phyloP scores from a whole-genome alignment of 441 rosid genomes.

The Gossypium davidsonii region DNA sequence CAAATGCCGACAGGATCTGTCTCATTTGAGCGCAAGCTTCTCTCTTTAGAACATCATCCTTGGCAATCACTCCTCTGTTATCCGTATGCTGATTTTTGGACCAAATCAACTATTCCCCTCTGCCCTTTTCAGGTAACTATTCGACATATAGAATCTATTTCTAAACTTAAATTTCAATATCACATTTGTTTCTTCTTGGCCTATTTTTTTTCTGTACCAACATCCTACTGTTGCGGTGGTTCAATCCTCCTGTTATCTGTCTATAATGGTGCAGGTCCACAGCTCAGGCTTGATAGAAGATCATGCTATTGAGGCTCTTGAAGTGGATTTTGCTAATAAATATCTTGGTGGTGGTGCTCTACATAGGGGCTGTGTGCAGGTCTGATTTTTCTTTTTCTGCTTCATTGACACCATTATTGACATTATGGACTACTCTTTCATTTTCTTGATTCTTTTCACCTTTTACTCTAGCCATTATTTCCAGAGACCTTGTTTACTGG shows the following conservation, averaged over 20 bases:
- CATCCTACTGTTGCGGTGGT: background rate
- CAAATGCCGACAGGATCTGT: constrained; percentile 53
- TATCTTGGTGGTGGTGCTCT: constrained; percentile 93
- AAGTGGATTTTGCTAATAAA: constrained; percentile 89
- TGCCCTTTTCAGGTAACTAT: constrained; percentile 62
- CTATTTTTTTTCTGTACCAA: background rate
- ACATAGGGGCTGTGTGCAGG: constrained; percentile 85
- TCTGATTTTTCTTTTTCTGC: constrained; percentile 12
- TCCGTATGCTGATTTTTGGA: constrained; percentile 62
- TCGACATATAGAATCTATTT: background rate
- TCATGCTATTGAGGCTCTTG: constrained; percentile 52
- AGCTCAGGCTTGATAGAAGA: constrained; percentile 72
- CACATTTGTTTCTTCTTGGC: background rate
- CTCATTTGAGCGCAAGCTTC: constrained; percentile 83
- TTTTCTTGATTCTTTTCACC: constrained; percentile 7
- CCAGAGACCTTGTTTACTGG: constrained; percentile 1
- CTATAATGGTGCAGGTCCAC: constrained; percentile 37
- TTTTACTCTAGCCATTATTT: constrained; percentile 3
- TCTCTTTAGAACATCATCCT: constrained; percentile 35
- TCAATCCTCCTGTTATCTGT: constrained; percentile 5
- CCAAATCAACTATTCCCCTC: constrained; percentile 50
- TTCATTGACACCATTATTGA: background rate
- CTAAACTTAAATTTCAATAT: background rate
- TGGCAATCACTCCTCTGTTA: constrained; percentile 21
- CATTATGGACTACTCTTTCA: background rate